Evolutionary conservation across 768 basidiomycete species (phyloP).

Genomic region (Rhizopogon vesiculosus): DNA sequence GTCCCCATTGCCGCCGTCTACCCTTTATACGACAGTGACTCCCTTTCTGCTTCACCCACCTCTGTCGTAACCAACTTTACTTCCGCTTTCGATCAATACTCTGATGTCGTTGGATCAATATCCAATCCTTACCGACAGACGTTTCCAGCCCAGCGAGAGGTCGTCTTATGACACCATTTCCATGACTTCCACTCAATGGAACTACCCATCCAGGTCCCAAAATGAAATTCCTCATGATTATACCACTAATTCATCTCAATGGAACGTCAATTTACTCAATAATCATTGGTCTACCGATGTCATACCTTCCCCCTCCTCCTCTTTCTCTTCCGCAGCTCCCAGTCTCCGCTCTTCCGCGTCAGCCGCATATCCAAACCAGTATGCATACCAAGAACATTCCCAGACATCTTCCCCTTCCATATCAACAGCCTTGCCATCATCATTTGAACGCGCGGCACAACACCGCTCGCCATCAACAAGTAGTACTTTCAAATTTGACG

Average conservation of each 20-base stretch:
- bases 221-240: slow-evolving; percentile 10
- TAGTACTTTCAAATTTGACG: slow-evolving; percentile 16
- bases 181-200: slow-evolving; percentile 23
- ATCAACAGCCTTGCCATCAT: slow-evolving; percentile 14
- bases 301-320: slow-evolving; percentile 17
- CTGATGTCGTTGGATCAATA: slow-evolving; percentile 30
- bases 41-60: background rate
- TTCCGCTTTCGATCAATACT: slow-evolving; percentile 7
- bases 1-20: background rate
- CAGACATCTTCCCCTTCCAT: slow-evolving; percentile 12
- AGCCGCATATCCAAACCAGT: slow-evolving; percentile 10
- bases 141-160: slow-evolving; percentile 25
- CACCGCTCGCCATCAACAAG: slow-evolving; percentile 11
- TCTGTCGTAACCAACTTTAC: background rate
- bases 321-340: slow-evolving; percentile 5
- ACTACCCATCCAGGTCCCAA: slow-evolving; percentile 18
- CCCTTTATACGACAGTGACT: background rate
- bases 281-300: slow-evolving; percentile 1
- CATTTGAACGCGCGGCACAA: slow-evolving; percentile 11
- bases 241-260: slow-evolving; percentile 15
- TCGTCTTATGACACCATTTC: slow-evolving; percentile 9
- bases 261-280: slow-evolving; percentile 14
- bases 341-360: slow-evolving; percentile 22
- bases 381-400: slow-evolving; percentile 15
- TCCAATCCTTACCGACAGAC: slow-evolving; percentile 25